phyloP scores from a whole-genome alignment of 116 monocot genomes.

The Zostera marina region DNA sequence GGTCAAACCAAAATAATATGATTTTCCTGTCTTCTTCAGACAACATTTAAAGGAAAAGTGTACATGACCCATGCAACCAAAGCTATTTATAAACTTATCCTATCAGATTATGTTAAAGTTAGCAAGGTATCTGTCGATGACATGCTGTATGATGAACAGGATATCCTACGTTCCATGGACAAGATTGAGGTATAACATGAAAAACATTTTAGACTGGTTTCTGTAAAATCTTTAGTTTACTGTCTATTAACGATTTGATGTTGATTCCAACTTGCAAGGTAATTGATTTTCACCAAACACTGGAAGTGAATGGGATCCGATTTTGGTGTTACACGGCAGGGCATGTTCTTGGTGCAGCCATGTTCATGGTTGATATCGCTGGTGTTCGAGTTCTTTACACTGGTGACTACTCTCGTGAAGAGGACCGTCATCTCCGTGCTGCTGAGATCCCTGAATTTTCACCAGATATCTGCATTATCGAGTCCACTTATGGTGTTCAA shows the following conservation, averaged over 20 bases:
- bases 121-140: slow-evolving; percentile 99
- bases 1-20: not conserved
- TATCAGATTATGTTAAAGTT: slow-evolving; percentile 98
- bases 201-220: no score
- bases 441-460: slow-evolving; percentile 87
- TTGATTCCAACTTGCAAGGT: slow-evolving; percentile 45
- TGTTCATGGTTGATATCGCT: slow-evolving; percentile 98
- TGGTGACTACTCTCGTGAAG: slow-evolving; percentile 93
- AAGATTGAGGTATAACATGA: slow-evolving; percentile 64
- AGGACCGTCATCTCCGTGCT: slow-evolving; percentile 87
- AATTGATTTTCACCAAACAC: slow-evolving; percentile 97
- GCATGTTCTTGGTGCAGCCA: slow-evolving; percentile 94
- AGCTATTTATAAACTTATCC: slow-evolving; percentile 77
- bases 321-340: slow-evolving; percentile 99
- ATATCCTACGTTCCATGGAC: slow-evolving; percentile 86
- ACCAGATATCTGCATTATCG: slow-evolving; percentile 90
- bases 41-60: slow-evolving; percentile 79
- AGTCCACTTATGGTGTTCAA: slow-evolving; percentile 94
- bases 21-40: slow-evolving; percentile 27
- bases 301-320: slow-evolving; percentile 93
- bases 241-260: not conserved
- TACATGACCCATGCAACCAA: slow-evolving; percentile 99
- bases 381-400: slow-evolving; percentile 89
- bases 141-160: slow-evolving; percentile 93
- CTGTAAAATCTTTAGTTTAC: no score